Base-by-base conservation (phyloP, 2,329 filamentous ascomycete genomes). In the Periconia sp. region DNA sequence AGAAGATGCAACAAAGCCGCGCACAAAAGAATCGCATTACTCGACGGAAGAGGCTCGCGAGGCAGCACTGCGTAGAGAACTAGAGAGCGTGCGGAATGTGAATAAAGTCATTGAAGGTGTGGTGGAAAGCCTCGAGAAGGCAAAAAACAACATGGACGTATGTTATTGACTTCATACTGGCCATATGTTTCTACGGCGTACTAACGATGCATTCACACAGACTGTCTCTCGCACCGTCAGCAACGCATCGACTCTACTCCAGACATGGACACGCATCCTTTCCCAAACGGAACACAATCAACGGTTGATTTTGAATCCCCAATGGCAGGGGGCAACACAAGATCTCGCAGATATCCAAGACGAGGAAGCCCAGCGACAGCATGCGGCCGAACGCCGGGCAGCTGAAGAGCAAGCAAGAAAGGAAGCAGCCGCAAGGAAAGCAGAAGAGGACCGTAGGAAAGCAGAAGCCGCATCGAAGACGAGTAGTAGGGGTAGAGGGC, bases 201-300 rank as follows among this genome's bases (percentile, higher is more conserved):
- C 56, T 65, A 31, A 69, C 43, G 1, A 19, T 11, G 31, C 7
- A 37, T 13, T n/a, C 2, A 33, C 17, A 9, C 58, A 90, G 89
- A 95, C 89, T 20, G 92, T 97, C 35, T 89, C 89, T 50, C 83
- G 84, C 57, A 97, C 94, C 2, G 92, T 97, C 41, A 83, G 84
- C 61, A 93, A 92, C 51, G 92, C 94, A 3, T 95, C 92, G 14
- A 90, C 89, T 1, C 83, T 99, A 14, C 85, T 99, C 31, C 92
- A 95, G 65, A 96, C 92, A 15, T 99, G 93, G 93, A 96, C 92
- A 9, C 87, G 92, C 49, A 97, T 99, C 61, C 84, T 99, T 13
- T 94, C 91, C 7, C 94, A 99, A 74, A 97, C 94, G 5, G 94
- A 99, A 75, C 94, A 99, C 76, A 97, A 96, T 70, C 92, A 97